Base-by-base conservation (phyloP, 495 filamentous ascomycete species). In the Hypoxylon trugodes region DNA sequence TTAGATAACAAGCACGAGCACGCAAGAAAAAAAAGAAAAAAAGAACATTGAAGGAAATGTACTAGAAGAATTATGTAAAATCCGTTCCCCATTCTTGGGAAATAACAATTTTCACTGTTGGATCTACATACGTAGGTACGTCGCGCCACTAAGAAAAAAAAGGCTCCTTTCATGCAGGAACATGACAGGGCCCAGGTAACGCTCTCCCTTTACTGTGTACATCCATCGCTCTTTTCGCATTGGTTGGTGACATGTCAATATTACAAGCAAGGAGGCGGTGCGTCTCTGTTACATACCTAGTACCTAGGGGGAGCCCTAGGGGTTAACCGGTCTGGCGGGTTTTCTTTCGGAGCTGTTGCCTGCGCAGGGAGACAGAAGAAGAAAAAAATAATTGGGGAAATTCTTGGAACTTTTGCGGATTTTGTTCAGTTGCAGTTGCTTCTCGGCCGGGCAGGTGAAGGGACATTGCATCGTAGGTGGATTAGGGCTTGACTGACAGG, bases 151-250 rank as follows among this genome's bases (percentile, higher is more conserved):
- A n/a, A n/a, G n/a, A n/a, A n/a, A n/a, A n/a, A n/a, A 46, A 35
- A 26, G 25, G 32, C 42, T 50, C 25, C 32, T 28, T 51, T 38
- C 30, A 66, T 61, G 63, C 63, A 66, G 63, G 63, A 66, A 66
- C 63, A 32, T 25, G 51, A 45, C 26, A 32, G 26, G 12, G 32
- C n/a, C n/a, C n/a, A n/a, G 9, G 13, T 4, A 10, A 12, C 2
- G 3, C 32, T 10, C 3, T 8, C 7, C 28, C 10, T 30, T 30
- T 30, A 5, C 10, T 35, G 7, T 21, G n/a, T n/a, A n/a, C 22
- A 28, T 13, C 4, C 15, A 13, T 32, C 25, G 43, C 43, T 32
- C 15, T 30, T 32, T 16, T 24, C 13, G 10, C 7, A 10, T 3
- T 47, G n/a, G 45, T 21, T 7, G 15, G 38, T 61, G 56, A 66